Conservation (phyloP, 345 rosid species). For the Camelina laxa region DNA sequence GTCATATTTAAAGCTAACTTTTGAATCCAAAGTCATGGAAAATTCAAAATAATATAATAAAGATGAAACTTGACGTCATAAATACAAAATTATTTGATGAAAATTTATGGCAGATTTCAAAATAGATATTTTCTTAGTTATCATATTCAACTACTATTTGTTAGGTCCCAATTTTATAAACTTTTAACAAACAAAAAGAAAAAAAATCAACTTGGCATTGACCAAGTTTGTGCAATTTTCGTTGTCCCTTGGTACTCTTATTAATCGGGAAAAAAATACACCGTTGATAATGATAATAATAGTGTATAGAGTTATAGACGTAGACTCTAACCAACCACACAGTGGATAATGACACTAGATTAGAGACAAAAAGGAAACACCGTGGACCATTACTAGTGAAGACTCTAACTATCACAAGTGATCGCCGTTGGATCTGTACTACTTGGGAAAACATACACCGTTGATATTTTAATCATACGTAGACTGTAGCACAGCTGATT, state of each 20-base stretch:
- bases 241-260: background rate
- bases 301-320: too few relatives aligned
- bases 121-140: background rate
- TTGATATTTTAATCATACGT: constrained; percentile 13
- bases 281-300: background rate
- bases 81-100: background rate
- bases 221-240: background rate
- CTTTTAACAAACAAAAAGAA: background rate
- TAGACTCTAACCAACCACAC: background rate
- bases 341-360: background rate
- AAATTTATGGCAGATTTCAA: background rate
- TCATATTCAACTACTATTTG: background rate
- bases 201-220: background rate
- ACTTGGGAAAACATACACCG: background rate
- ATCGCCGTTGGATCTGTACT: constrained; percentile 16
- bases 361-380: background rate
- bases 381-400: background rate
- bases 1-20: background rate
- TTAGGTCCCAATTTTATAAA: background rate
- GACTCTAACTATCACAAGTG: background rate
- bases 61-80: background rate
- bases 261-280: background rate
- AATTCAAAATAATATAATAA: background rate
- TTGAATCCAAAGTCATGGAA: background rate
- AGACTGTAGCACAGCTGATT: background rate